phyloP scores from a whole-genome alignment of 495 filamentous ascomycete species.

The Tuber calosporum region DNA sequence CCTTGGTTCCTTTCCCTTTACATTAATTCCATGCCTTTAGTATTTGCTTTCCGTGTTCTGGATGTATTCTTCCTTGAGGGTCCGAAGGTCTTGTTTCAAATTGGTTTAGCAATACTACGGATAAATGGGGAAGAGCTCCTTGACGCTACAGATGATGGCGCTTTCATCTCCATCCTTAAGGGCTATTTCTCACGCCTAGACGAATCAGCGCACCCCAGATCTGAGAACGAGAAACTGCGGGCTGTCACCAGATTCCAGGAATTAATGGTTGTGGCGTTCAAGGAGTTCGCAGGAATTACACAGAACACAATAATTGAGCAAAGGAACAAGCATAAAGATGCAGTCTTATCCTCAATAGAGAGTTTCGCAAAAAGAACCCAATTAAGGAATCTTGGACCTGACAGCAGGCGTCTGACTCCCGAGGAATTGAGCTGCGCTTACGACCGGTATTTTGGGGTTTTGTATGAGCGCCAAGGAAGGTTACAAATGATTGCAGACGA shows the following conservation, averaged over 20 bases:
- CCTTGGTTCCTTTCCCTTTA: conserved; percentile 98
- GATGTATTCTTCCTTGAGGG: conserved; percentile 98
- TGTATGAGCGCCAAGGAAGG: conserved; percentile 85
- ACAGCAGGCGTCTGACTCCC: conserved; percentile 77
- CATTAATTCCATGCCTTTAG: conserved; percentile 97
- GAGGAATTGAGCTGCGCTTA: conserved; percentile 85
- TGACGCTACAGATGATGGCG: conserved; percentile 92
- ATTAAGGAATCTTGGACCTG: conserved; percentile 88
- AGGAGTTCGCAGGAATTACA: conserved; percentile 91
- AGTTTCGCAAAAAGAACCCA: conserved; percentile 94
- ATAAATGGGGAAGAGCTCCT: conserved; percentile 95
- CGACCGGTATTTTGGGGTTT: conserved; percentile 79
- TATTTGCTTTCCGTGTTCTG: conserved; percentile 91
- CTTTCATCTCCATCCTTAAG: conserved; percentile 93
- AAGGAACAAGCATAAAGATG: conserved; percentile 83
- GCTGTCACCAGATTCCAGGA: conserved; percentile 95
- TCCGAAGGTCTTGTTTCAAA: conserved; percentile 93
- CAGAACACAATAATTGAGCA: conserved; percentile 84
- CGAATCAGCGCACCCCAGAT: conserved; percentile 90
- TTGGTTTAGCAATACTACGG: conserved; percentile 89
- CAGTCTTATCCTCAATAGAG: conserved; percentile 87
- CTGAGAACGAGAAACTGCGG: conserved; percentile 83
- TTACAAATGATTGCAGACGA: conserved; percentile 71
- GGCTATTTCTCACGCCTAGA: conserved; percentile 87
- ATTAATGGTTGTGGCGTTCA: conserved; percentile 97